These are phyloP conservation scores for Camelina laxa DNA, from an alignment of 345 rosid species.

Conservation along the genomic window DNA sequence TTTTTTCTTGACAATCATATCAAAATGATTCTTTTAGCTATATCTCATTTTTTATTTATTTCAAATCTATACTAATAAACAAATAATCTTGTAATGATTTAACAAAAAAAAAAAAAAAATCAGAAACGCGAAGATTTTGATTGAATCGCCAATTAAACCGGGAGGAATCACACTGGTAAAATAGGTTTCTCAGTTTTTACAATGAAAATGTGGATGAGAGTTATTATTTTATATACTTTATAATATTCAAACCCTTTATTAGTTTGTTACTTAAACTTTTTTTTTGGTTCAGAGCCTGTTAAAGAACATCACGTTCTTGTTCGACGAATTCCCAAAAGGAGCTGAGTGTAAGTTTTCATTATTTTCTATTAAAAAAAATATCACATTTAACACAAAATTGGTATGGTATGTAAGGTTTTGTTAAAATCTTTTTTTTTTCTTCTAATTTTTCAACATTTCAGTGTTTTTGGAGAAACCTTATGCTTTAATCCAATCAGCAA, in stretches of 20 bases:
- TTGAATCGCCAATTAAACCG: conserved; percentile 81
- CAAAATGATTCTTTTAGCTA: background rate
- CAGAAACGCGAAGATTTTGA: conserved; percentile 70
- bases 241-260: background rate
- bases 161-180: conserved; percentile 78
- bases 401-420: background rate
- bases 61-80: background rate
- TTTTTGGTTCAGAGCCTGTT: conserved; percentile 51
- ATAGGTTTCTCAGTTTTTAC: background rate
- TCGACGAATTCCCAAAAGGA: conserved; percentile 66
- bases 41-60: background rate
- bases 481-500: conserved; percentile 45
- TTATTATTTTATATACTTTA: background rate
- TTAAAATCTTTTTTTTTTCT: background rate
- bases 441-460: conserved; percentile 31
- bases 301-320: conserved; percentile 56
- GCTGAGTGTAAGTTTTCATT: conserved; percentile 60
- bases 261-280: background rate
- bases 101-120: background rate
- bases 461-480: conserved; percentile 73
- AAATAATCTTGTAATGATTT: background rate
- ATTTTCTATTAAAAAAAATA: background rate
- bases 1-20: background rate
- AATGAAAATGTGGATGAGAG: background rate
- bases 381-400: background rate